Conservation (phyloP, 2,329 filamentous ascomycete species). For the Akanthomyces dipterigenus region DNA sequence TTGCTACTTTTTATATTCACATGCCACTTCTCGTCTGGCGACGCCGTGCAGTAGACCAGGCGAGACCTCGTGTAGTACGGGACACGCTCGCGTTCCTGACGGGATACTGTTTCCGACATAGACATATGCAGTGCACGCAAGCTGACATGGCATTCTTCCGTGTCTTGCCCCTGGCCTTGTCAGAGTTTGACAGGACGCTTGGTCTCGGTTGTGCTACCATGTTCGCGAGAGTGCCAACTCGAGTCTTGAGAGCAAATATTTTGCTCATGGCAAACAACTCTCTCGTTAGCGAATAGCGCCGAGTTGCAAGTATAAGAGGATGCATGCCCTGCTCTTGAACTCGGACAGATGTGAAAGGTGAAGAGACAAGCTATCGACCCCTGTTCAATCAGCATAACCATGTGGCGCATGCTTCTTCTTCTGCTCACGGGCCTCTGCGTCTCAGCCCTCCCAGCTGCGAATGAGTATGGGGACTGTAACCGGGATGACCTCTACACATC, state of each 20-base stretch:
- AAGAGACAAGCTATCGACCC: not conserved
- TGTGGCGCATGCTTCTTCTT: not conserved
- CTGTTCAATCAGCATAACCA: not conserved
- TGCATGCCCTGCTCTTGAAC: not conserved
- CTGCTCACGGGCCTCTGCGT: not conserved
- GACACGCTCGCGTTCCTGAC: not conserved
- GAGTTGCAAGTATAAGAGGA: not conserved
- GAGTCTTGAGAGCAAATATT: not conserved
- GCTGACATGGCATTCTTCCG: not conserved
- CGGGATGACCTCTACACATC: slow-evolving; percentile 26
- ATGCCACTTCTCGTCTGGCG: not conserved
- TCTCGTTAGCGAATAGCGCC: not conserved
- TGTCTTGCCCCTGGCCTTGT: not conserved
- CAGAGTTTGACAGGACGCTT: not conserved
- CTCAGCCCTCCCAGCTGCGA: slow-evolving; percentile 12
- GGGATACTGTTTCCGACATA: slow-evolving; percentile 8
- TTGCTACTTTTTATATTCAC: not conserved
- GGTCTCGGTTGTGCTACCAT: slow-evolving; percentile 7
- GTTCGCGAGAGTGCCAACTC: not conserved
- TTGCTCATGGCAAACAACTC: not conserved
- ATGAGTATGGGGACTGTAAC: slow-evolving; percentile 18
- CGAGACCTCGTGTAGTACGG: not conserved
- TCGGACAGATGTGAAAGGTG: not conserved
- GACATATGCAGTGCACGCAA: slow-evolving; percentile 3
- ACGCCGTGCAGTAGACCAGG: not conserved